Percentiles rank a stretch among this genome's conserved stretches.
phyloP scores from a whole-genome alignment of 371 early-diverging fungal species.

The Rhizopus delemar region DNA sequence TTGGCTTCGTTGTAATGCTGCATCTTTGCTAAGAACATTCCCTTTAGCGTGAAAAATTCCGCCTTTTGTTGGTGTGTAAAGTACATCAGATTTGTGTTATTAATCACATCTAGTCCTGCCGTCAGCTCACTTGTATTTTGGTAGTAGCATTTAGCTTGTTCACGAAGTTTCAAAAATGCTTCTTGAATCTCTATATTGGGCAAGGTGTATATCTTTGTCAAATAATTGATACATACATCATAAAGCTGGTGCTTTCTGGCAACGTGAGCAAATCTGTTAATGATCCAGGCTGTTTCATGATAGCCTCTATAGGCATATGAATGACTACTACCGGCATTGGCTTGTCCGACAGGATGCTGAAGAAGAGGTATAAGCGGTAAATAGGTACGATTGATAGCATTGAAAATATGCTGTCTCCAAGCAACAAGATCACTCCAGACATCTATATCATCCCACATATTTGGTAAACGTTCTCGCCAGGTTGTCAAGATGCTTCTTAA shows the following conservation, averaged over 20 bases:
- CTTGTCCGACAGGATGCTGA: constrained; percentile 47
- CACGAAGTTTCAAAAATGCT: constrained; percentile 95
- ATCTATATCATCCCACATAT: constrained; percentile 95
- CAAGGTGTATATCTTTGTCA: constrained; percentile 96
- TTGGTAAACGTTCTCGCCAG: constrained; percentile 98
- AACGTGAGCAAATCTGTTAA: constrained; percentile 99
- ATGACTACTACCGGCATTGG: constrained; percentile 60
- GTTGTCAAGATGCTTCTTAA: constrained; percentile 89
- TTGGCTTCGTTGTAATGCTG: constrained; percentile 90
- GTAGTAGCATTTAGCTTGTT: constrained; percentile 98
- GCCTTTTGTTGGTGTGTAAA: constrained; percentile 93
- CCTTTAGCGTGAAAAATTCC: constrained; percentile 96
- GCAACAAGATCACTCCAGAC: constrained; percentile 98
- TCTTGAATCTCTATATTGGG: constrained; percentile 99
- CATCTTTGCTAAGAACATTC: constrained; percentile 87
- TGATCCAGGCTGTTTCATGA: constrained; percentile 99
- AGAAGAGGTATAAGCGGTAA: constrained; percentile 81
- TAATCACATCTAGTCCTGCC: constrained; percentile 97
- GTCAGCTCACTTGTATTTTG: constrained; percentile 80
- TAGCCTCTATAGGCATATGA: constrained; percentile 96
- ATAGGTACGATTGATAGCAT: constrained; percentile 92
- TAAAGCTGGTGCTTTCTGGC: constrained; percentile 92
- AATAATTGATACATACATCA: constrained; percentile 90
- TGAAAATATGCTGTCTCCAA: constrained; percentile 97
- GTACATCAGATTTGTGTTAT: constrained; percentile 96